Evolutionary conservation across 2,329 filamentous ascomycete genomes (phyloP).

Genomic region (Xylaria sp.): DNA sequence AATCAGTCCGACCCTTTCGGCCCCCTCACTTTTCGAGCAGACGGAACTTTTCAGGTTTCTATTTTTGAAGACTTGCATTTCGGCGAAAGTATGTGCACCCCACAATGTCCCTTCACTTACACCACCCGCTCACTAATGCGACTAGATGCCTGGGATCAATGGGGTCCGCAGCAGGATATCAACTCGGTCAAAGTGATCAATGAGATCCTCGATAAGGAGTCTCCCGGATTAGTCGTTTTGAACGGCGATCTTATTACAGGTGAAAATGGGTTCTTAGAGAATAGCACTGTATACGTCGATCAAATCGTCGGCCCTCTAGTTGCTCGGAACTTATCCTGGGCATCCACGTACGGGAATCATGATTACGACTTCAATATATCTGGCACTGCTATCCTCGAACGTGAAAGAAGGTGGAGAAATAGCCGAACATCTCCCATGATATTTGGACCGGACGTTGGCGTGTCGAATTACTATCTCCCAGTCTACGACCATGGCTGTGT

Average conservation of each 20-base stretch:
- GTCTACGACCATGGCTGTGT: slow-evolving; percentile 54
- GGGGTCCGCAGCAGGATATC: slow-evolving; percentile 64
- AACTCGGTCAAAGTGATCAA: slow-evolving; percentile 67
- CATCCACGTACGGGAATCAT: slow-evolving; percentile 77
- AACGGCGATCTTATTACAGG: slow-evolving; percentile 79
- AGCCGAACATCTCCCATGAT: slow-evolving; percentile 56
- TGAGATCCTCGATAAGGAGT: slow-evolving; percentile 66
- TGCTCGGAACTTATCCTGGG: slow-evolving; percentile 66
- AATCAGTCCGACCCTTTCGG: slow-evolving; percentile 34
- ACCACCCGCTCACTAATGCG: slow-evolving; percentile 5
- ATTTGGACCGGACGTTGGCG: slow-evolving; percentile 48
- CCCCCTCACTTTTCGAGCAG: slow-evolving; percentile 52
- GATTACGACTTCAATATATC: slow-evolving; percentile 70
- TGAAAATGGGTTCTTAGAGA: slow-evolving; percentile 67
- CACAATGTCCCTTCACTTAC: neutral
- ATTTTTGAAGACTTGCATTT: slow-evolving; percentile 78
- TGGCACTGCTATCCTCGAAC: slow-evolving; percentile 55
- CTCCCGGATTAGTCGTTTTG: slow-evolving; percentile 70
- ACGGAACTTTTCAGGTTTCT: slow-evolving; percentile 63
- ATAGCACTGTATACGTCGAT: slow-evolving; percentile 68
- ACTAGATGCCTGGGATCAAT: slow-evolving; percentile 57
- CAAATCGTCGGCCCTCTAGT: slow-evolving; percentile 68
- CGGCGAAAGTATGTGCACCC: slow-evolving; percentile 66
- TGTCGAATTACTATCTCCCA: slow-evolving; percentile 61
- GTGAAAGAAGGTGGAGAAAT: slow-evolving; percentile 54